Conservation (phyloP, 169 alveolate genomes). For the Plasmodium vivax region DNA sequence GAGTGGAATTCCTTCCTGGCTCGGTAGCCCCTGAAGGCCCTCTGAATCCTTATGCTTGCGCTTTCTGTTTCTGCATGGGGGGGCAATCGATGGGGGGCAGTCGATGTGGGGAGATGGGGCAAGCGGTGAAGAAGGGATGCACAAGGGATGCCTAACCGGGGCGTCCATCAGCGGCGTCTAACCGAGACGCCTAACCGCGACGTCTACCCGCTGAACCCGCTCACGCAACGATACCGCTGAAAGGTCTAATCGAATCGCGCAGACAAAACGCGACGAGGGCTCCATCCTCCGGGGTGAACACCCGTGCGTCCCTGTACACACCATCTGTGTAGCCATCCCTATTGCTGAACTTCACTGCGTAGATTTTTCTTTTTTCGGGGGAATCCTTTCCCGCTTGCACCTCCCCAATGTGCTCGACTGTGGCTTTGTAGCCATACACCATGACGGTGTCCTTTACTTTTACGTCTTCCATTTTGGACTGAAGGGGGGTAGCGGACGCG, state of each 20-base stretch:
- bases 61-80: constrained; percentile 32
- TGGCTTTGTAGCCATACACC: constrained; percentile 67
- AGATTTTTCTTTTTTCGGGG: neutral
- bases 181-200: neutral
- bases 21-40: constrained; percentile 20
- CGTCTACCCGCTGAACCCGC: neutral
- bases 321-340: constrained; percentile 35
- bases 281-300: constrained; percentile 18
- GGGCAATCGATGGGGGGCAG: neutral
- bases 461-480: constrained; percentile 13
- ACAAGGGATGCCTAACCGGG: neutral
- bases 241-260: constrained; percentile 19
- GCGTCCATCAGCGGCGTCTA: neutral
- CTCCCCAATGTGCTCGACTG: neutral
- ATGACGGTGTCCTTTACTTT: constrained; percentile 36
- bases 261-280: constrained; percentile 19
- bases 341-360: constrained; percentile 25
- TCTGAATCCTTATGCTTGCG: constrained; percentile 50
- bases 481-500: neutral
- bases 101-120: neutral
- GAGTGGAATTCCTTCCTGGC: constrained; percentile 40
- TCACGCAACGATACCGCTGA: neutral
- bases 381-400: neutral
- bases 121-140: neutral
- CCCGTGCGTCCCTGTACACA: constrained; percentile 1